phyloP scores from a whole-genome alignment of 139 green algal genomes.

The Haematococcus lacustris region DNA sequence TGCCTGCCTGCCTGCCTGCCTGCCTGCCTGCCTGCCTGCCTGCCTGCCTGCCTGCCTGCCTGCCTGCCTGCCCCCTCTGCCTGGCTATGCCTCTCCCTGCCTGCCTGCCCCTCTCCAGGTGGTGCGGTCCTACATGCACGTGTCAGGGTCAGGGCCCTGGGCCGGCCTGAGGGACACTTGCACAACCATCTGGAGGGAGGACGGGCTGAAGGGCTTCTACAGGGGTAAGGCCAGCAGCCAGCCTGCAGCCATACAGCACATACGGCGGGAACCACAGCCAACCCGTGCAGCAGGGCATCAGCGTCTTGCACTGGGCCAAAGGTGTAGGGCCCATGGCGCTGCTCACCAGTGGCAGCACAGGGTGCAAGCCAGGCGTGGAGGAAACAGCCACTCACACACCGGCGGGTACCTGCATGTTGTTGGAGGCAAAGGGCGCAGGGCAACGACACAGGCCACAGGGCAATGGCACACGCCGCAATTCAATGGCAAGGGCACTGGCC shows the following conservation, averaged over 20 bases:
- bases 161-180: conserved; percentile 40
- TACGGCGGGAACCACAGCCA: neutral
- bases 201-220: conserved; percentile 65
- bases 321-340: neutral
- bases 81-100: no score
- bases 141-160: conserved; percentile 68
- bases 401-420: neutral
- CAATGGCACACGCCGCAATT: no score
- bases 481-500: no score
- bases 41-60: no score
- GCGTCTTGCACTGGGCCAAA: neutral
- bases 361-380: neutral
- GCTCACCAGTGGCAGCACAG: neutral
- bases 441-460: no score
- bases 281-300: neutral
- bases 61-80: no score
- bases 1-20: no score
- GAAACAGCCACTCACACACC: neutral
- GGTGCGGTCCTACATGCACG: conserved; percentile 65
- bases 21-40: no score
- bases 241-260: conserved; percentile 2
- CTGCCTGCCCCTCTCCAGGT: no score
- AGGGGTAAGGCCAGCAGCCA: conserved; percentile 48
- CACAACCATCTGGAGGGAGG: conserved; percentile 40
- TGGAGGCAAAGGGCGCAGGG: no score